These are phyloP conservation scores for Coix lacrymajobi DNA, from an alignment of 176 grass and related monocot genomes.

Conservation along the genomic window DNA sequence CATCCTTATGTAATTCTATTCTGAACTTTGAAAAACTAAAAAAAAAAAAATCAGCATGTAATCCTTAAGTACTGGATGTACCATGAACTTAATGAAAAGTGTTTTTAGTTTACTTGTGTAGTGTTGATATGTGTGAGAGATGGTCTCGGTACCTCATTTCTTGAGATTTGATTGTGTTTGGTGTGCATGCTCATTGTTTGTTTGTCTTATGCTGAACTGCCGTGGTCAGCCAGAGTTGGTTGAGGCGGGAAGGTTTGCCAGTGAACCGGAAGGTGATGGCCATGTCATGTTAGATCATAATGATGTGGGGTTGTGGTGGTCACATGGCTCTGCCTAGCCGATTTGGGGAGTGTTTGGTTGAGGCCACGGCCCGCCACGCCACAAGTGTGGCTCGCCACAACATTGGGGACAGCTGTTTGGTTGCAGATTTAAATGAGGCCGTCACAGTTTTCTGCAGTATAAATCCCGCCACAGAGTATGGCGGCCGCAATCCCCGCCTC, in stretches of 20 bases:
- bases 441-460: too few relatives aligned
- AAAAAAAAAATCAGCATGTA: conserved; percentile 36
- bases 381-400: too few relatives aligned
- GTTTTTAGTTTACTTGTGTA: conserved; percentile 3
- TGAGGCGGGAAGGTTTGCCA: not conserved
- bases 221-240: not conserved
- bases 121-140: not conserved
- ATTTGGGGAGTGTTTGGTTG: too few relatives aligned
- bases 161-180: conserved; percentile 19
- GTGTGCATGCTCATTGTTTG: not conserved
- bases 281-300: not conserved
- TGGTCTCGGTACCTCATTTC: not conserved
- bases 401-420: too few relatives aligned
- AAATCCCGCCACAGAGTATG: too few relatives aligned
- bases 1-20: conserved; percentile 27
- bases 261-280: not conserved
- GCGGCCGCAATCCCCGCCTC: too few relatives aligned
- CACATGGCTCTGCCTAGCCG: conserved; percentile 19
- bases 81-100: conserved; percentile 33
- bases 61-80: conserved; percentile 38
- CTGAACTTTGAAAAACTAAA: not conserved
- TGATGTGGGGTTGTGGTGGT: conserved; percentile 14
- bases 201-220: not conserved
- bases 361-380: too few relatives aligned
- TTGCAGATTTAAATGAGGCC: too few relatives aligned